Percentiles rank a stretch among this genome's conserved stretches.
Conservation (phyloP, 441 rosid genomes). For the Pelargonium cotyledonis region DNA sequence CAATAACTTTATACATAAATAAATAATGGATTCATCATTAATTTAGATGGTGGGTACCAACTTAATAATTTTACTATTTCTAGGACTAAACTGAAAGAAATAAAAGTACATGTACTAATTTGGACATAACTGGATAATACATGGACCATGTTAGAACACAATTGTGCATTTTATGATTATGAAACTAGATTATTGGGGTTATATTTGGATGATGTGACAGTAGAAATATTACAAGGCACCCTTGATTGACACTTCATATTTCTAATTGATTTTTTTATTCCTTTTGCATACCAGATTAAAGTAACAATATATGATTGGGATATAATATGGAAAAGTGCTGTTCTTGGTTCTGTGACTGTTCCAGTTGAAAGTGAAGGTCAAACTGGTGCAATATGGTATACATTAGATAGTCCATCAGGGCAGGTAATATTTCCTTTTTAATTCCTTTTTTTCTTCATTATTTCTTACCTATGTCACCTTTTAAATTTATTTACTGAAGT, state of each 20-base stretch:
- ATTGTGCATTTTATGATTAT: background rate
- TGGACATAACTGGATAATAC: no score
- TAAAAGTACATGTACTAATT: no score
- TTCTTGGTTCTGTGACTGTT: slow-evolving; percentile 89
- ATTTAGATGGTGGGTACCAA: no score
- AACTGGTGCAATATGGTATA: slow-evolving; percentile 81
- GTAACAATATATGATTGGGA: slow-evolving; percentile 99
- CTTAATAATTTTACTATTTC: no score
- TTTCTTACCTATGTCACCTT: background rate
- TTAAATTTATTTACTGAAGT: slow-evolving; percentile 15
- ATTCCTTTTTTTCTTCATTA: slow-evolving; percentile 9
- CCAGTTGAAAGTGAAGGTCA: slow-evolving; percentile 84
- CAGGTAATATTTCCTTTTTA: slow-evolving; percentile 46
- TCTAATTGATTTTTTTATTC: background rate
- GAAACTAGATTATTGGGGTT: background rate
- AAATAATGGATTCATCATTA: no score
- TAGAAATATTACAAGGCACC: background rate
- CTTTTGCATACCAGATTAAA: slow-evolving; percentile 49
- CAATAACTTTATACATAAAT: no score
- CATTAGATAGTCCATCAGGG: slow-evolving; percentile 88
- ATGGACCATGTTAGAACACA: no score
- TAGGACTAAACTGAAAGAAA: no score
- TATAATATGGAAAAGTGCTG: slow-evolving; percentile 96
- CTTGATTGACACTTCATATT: slow-evolving; percentile 13
- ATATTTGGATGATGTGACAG: slow-evolving; percentile 6